Evolutionary conservation across 495 filamentous ascomycete genomes (phyloP).

Genomic region (Cercophora newfieldiana): DNA sequence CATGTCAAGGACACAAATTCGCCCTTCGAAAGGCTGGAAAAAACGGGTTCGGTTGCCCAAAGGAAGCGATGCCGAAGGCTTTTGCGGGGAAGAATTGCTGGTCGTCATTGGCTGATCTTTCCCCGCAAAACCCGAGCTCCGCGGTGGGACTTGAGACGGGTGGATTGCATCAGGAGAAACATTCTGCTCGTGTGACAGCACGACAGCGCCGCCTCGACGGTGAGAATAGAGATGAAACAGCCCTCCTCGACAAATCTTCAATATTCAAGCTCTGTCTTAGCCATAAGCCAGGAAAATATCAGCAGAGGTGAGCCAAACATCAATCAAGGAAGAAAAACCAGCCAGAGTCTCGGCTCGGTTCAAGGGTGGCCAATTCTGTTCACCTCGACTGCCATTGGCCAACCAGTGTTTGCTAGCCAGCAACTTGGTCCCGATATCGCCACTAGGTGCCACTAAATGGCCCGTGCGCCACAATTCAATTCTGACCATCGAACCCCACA

Average conservation of each 20-base stretch:
- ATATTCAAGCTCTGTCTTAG: too few relatives aligned
- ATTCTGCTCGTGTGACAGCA: constrained; percentile 9
- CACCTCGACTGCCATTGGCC: neutral
- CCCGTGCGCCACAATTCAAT: constrained; percentile 1
- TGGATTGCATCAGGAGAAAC: neutral
- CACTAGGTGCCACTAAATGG: neutral
- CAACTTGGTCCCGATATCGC: constrained; percentile 11
- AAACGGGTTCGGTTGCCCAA: constrained; percentile 3
- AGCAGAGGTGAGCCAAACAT: too few relatives aligned
- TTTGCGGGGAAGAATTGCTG: constrained; percentile 1
- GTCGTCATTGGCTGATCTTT: constrained; percentile 8
- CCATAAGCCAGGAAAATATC: too few relatives aligned
- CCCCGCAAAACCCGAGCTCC: constrained; percentile 19
- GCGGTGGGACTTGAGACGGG: neutral
- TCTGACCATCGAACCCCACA: neutral
- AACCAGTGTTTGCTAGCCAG: neutral
- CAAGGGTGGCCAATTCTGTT: constrained; percentile 11
- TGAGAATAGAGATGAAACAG: neutral
- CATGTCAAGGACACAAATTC: neutral
- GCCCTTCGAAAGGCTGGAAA: neutral
- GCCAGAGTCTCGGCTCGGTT: neutral
- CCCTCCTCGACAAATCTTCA: too few relatives aligned
- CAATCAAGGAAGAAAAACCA: too few relatives aligned
- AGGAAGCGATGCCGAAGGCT: neutral
- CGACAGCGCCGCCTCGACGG: neutral